Base-by-base conservation (phyloP, 2,329 filamentous ascomycete species). In the Trichoderma cornu-damae region DNA sequence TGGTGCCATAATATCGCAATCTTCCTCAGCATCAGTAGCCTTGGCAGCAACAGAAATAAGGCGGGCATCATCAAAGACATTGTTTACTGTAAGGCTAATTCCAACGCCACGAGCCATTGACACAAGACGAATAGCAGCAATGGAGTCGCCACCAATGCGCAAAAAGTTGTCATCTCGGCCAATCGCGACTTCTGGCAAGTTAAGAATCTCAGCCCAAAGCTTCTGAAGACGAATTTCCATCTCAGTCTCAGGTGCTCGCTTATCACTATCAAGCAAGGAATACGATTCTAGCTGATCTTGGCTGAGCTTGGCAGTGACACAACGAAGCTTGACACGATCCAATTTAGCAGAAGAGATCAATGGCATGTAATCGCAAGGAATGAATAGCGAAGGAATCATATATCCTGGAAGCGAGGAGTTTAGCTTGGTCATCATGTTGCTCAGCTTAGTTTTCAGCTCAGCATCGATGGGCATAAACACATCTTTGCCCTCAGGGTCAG, bases 341-440 rank as follows among this genome's bases (percentile, higher is more conserved):
- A 57, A 14, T 22, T 62, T 62, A 1, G 50, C 54, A 6, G 61
- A 55, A 2, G 35, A 22, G 0, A 40, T 59, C 0, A 58, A 9
- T 9, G 75, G 75, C 68, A 77, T 74, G n/a, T 66, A 60, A 0
- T 64, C 60, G 4, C 76, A 61, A 7, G 73, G 73, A 26, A 77
- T 69, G 49, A 74, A 75, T 2, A 68, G 66, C 0, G 70, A 67
- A 2, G 75, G 75, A 0, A 77, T 66, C 74, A 77, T 76, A 61
- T 76, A 76, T 26, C 61, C 61, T 3, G 68, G 67, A 1, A 63
- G 18, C 6, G 9, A 12, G 9, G 28, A 14, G 11, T 32, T 42
- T 6, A 38, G 14, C 24, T 43, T 6, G 9, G 3, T 20, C 20
- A 52, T 8, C 35, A 40, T 47, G 6, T 40, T 3, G 16, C 2